Evolutionary conservation across 1,284 basidiomycete species (phyloP), one percentile per base, ranked within the genome.

Genomic region (Ustilago esculenta): DNA sequence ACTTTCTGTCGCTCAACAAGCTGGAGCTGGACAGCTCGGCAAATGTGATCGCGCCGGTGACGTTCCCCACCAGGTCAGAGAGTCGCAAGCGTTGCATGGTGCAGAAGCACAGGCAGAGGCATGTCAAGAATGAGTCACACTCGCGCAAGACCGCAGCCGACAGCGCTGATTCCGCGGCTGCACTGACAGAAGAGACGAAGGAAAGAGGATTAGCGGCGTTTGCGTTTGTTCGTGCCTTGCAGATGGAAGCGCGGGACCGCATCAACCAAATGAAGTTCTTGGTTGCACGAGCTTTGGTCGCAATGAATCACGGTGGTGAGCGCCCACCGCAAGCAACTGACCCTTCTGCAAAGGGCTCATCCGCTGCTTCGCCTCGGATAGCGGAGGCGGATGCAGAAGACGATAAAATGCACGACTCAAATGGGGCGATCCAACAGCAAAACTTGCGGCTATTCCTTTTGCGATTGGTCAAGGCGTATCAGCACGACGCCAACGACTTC

Each of bases 191-290:
- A 11, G 44, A 51, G 25, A 53, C 53, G 57, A 55, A 48, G 45
- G 49, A 41, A 25, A 42, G 43, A 17, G 57, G 52, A 18, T 25
- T 69, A 39, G 23, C 25, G 23, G 59, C 52, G 29, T 37, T 48
- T 37, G 66, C 59, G 3, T 40, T 37, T 33, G 34, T 59, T 2
- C 59, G 54, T 4, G 30, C 29, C 1, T 8, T 46, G 42, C 59
- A 69, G 43, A 63, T 69, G 66, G 35, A 55, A 35, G 46, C 46
- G 15, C 41, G 59, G 32, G 39, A 51, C 18, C 58, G 66, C 30
- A 51, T 58, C 47, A 64, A 69, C 23, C 59, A 55, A 27, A 48
- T 64, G 23, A 69, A 69, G 29, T 56, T 63, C 15, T 34, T 69
- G 11, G 15, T 69, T 17, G 66, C 55, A 1, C 49, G 42, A 14